Evolutionary conservation across 164 flowering plant genomes (phyloP).

Genomic region (Annona cherimola): DNA sequence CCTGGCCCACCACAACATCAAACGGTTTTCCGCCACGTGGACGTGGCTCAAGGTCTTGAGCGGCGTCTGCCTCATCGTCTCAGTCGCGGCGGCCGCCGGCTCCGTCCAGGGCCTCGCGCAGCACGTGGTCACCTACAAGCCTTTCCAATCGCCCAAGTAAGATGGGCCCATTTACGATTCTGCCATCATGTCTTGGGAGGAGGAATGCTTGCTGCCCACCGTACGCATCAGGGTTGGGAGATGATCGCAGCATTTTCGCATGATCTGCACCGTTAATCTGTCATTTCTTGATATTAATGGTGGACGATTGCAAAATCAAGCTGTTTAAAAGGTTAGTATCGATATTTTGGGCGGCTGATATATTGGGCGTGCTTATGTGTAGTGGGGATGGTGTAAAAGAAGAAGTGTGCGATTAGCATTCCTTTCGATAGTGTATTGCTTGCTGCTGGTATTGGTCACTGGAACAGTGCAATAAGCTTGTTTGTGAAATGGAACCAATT

Average conservation of each 20-base stretch:
- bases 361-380: too few species aligned
- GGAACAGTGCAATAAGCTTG: background rate
- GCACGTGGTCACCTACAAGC: conserved; percentile 51
- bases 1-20: conserved; percentile 46
- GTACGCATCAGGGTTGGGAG: background rate
- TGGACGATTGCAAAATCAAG: background rate
- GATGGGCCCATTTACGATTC: background rate
- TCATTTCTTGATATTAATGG: background rate
- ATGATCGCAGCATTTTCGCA: background rate
- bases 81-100: conserved; percentile 67
- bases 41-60: conserved; percentile 60
- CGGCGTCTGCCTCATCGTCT: conserved; percentile 60
- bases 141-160: conserved; percentile 36
- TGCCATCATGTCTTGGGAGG: background rate
- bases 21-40: conserved; percentile 50
- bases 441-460: background rate
- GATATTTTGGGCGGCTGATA: too few species aligned
- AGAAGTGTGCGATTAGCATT: background rate
- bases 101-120: conserved; percentile 58
- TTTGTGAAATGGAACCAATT: background rate
- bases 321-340: background rate
- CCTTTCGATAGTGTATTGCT: background rate
- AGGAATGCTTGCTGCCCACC: background rate
- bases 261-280: background rate
- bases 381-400: background rate